Base-by-base conservation (phyloP, 2,329 filamentous ascomycete genomes). In the Xylariaceae sp. region DNA sequence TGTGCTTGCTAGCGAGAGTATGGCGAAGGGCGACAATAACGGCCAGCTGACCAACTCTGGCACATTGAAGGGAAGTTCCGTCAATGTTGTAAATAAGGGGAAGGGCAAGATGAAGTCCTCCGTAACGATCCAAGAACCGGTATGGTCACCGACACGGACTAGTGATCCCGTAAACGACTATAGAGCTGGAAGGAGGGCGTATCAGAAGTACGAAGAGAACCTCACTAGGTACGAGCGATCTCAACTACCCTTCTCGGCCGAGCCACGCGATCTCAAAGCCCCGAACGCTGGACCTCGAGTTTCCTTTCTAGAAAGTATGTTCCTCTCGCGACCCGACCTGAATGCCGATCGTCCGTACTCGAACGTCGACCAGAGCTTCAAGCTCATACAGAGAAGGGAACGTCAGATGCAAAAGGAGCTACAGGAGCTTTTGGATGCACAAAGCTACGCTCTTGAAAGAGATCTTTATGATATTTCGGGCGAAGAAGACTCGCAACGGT, bases 341-440 rank as follows among this genome's bases (percentile, higher is more conserved):
- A 28, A 48, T 9, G 34, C 46, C 24, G 47, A 57, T 34, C 53
- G 47, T 12, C 11, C 47, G 30, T 45, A 44, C 8, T 43, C 43
- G 2, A 47, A 58, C 13, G 47, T 56, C 16, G 59, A 62, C n/a
- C 51, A 47, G 11, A 57, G 51, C 18, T 61, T 62, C 35, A 56
- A 51, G 19, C 32, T 50, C 9, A 49, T 62, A 34, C 52, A 72
- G 45, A 63, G 73, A 36, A 67, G 68, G 48, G 74, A 79, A 37
- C 65, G 65, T 19, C 67, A 77, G 49, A 67, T 81, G 12, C 73
- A 81, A 49, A 65, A 71, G 39, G 74, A 80, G 51, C 64, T 82
- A 9, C 79, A 83, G 54, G 63, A 69, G 35, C 60, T 82, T 9
- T 64, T 83, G 2, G 78, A 82, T 59, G 74, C 75, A 2, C 79